Conservation (phyloP, 345 rosid genomes). For the Eucalyptus polybractea region DNA sequence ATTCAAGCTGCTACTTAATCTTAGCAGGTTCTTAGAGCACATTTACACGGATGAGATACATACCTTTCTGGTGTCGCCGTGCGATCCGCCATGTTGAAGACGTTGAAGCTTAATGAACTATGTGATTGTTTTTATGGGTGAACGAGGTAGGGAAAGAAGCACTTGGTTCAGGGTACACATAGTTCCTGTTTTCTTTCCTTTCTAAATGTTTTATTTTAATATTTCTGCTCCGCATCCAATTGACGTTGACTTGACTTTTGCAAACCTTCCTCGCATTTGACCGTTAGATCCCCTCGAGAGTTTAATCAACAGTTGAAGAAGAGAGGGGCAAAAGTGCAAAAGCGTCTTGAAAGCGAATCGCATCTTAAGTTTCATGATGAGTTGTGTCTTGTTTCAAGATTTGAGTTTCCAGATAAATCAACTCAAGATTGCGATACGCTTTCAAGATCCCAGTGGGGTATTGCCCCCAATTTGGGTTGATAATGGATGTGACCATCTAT, state of each 20-base stretch:
- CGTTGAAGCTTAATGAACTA: not conserved
- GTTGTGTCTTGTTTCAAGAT: not conserved
- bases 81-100: not conserved
- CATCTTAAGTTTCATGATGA: not conserved
- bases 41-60: not conserved
- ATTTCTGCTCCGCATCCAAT: not conserved
- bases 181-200: not conserved
- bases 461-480: not conserved
- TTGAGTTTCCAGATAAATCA: not conserved
- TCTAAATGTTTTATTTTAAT: not conserved
- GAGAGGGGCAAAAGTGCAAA: not conserved
- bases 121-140: not conserved
- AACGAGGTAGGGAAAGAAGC: not conserved
- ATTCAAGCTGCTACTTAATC: not conserved
- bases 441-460: not conserved
- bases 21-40: not conserved
- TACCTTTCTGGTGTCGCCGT: not conserved
- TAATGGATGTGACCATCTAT: not conserved
- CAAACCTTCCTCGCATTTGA: too few relatives aligned
- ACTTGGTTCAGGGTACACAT: not conserved
- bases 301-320: not conserved
- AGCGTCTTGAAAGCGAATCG: not conserved
- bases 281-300: not conserved
- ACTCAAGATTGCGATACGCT: not conserved
- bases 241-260: not conserved